A percentile compares a stretch with the other conserved stretches of the same genome.
phyloP scores from a whole-genome alignment of 1,284 basidiomycete genomes.

The Cryptococcus sp. region DNA sequence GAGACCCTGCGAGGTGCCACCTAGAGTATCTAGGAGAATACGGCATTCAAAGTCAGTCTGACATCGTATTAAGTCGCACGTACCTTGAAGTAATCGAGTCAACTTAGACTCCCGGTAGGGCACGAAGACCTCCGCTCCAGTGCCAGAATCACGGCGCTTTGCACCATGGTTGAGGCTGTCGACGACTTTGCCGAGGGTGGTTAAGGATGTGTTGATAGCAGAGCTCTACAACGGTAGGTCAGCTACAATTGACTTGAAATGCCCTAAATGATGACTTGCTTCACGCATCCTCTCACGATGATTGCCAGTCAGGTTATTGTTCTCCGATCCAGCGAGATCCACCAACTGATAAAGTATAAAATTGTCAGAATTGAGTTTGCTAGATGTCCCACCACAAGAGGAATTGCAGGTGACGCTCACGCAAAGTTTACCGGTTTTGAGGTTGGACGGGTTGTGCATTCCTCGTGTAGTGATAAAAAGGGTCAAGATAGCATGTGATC shows the following conservation, averaged over 20 bases:
- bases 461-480: slow-evolving; percentile 57
- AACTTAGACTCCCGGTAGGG: slow-evolving; percentile 82
- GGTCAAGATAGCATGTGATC: slow-evolving; percentile 78
- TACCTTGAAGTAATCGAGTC: slow-evolving; percentile 74
- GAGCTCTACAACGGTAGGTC: slow-evolving; percentile 59
- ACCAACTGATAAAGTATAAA: slow-evolving; percentile 57
- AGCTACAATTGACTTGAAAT: not conserved
- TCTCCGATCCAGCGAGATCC: slow-evolving; percentile 82
- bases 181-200: slow-evolving; percentile 78
- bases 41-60: not conserved
- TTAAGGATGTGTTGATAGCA: slow-evolving; percentile 81
- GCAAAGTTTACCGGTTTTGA: slow-evolving; percentile 71
- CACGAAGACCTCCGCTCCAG: slow-evolving; percentile 28
- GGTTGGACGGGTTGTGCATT: slow-evolving; percentile 40
- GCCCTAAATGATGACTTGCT: slow-evolving; percentile 18
- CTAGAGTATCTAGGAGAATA: slow-evolving; percentile 61
- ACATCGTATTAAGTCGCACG: not conserved
- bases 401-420: slow-evolving; percentile 11
- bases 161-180: slow-evolving; percentile 74
- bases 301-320: slow-evolving; percentile 83
- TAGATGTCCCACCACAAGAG: not conserved
- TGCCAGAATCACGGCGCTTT: not conserved
- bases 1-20: slow-evolving; percentile 71
- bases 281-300: slow-evolving; percentile 69
- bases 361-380: not conserved